These are phyloP conservation scores for Neonectria faginata DNA, from an alignment of 2,329 filamentous ascomycete species.

Conservation along the genomic window DNA sequence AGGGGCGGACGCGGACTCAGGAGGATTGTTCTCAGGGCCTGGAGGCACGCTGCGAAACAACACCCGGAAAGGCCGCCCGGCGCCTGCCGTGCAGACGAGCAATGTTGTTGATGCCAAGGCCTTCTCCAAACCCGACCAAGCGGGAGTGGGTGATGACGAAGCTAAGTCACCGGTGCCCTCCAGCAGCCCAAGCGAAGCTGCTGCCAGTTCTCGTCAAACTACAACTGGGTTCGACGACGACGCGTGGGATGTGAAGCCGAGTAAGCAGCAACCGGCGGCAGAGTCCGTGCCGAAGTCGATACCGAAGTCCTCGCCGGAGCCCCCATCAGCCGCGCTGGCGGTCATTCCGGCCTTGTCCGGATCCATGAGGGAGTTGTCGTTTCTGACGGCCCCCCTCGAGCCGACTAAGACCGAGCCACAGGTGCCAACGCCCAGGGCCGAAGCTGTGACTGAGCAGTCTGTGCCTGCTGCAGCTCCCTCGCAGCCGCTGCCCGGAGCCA, in stretches of 20 bases:
- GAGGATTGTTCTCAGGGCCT: conserved; percentile 89
- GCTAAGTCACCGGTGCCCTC: conserved; percentile 38
- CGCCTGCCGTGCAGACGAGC: conserved; percentile 85
- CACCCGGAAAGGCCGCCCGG: conserved; percentile 89
- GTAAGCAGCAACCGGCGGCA: conserved; percentile 62
- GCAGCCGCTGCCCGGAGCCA: conserved; percentile 65
- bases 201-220: conserved; percentile 41
- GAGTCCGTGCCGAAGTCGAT: conserved; percentile 41
- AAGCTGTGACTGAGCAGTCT: conserved; percentile 38
- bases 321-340: conserved; percentile 38
- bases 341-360: conserved; percentile 70
- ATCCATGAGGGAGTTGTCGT: conserved; percentile 70
- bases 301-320: conserved; percentile 41
- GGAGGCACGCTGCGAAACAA: conserved; percentile 95
- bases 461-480: conserved; percentile 50
- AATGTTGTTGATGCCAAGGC: conserved; percentile 90
- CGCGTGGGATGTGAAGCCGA: conserved; percentile 95
- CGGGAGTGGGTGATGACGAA: conserved; percentile 37
- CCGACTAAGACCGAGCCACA: conserved; percentile 57
- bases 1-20: conserved; percentile 67
- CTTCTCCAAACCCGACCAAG: conserved; percentile 72
- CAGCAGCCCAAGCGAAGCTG: conserved; percentile 48
- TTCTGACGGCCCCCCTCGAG: conserved; percentile 65
- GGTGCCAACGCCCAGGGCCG: conserved; percentile 40
- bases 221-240: conserved; percentile 88